A percentile compares a stretch with the other conserved stretches of the same genome.
Conservation (phyloP, 2,329 filamentous ascomycete species). For the Hymenotorrendiella dingleyae region DNA sequence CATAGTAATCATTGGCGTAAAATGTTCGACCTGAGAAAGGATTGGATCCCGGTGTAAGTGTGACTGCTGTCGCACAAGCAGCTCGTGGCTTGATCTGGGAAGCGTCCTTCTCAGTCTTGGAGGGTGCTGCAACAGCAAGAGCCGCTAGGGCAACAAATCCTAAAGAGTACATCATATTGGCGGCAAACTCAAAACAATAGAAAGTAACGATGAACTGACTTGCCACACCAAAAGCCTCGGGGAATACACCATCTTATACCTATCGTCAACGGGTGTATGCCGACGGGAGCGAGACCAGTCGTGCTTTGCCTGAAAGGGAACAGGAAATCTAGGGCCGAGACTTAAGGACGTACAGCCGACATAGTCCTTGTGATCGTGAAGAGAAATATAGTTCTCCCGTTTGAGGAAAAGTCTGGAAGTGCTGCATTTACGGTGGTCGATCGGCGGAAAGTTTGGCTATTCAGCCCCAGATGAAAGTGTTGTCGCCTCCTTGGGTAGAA, state of each 20-base stretch:
- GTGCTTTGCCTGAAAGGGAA: constrained; percentile 19
- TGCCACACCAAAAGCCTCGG: not conserved
- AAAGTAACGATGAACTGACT: constrained; percentile 12
- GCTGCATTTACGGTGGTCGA: constrained; percentile 1
- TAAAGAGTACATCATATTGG: constrained; percentile 21
- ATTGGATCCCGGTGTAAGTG: constrained; percentile 34
- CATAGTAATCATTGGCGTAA: constrained; percentile 51
- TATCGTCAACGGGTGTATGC: constrained; percentile 1
- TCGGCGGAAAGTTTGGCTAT: constrained; percentile 10
- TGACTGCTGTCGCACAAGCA: constrained; percentile 19
- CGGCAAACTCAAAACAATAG: constrained; percentile 4
- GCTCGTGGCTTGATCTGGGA: constrained; percentile 7
- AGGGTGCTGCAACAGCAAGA: constrained; percentile 16
- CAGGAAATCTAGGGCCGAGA: constrained; percentile 19
- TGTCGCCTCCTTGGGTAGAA: constrained; percentile 9
- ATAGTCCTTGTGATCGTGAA: constrained; percentile 16
- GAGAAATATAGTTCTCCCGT: constrained; percentile 12
- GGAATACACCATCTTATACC: constrained; percentile 13
- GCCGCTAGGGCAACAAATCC: constrained; percentile 19
- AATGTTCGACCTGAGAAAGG: constrained; percentile 44
- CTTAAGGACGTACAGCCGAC: constrained; percentile 11
- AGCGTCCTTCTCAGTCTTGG: constrained; percentile 14
- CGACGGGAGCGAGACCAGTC: constrained; percentile 3
- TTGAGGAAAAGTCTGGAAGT: constrained; percentile 9
- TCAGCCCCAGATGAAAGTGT: constrained; percentile 12